Conservation (phyloP, 495 filamentous ascomycete species). For the Penicillium verhagenii region DNA sequence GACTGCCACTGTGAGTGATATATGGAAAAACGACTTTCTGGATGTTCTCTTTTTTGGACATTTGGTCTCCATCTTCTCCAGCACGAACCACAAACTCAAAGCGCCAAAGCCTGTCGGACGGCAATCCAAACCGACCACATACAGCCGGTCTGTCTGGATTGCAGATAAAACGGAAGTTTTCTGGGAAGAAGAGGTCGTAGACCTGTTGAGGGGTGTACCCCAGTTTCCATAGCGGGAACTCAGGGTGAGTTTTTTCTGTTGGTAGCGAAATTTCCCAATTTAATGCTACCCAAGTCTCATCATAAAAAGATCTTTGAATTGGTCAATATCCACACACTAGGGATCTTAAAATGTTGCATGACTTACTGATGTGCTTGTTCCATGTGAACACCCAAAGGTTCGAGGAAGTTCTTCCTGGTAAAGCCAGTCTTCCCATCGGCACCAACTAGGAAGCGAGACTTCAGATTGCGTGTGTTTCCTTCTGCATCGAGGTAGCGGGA, state of each 20-base stretch:
- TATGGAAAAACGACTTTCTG: slow-evolving; percentile 32
- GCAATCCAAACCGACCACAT: slow-evolving; percentile 47
- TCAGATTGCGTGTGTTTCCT: slow-evolving; percentile 23
- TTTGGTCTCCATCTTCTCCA: slow-evolving; percentile 31
- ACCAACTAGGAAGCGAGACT: slow-evolving; percentile 40
- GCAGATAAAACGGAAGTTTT: slow-evolving; percentile 45
- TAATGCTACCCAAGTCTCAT: slow-evolving; percentile 53
- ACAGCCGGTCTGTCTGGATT: slow-evolving; percentile 43
- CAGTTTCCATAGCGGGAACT: slow-evolving; percentile 47
- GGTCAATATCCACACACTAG: background rate
- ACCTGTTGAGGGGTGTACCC: slow-evolving; percentile 48
- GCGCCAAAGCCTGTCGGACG: slow-evolving; percentile 44
- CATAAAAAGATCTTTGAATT: slow-evolving; percentile 33
- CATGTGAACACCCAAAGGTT: slow-evolving; percentile 39
- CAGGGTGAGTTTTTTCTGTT: slow-evolving; percentile 45
- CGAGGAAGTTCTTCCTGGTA: slow-evolving; percentile 50
- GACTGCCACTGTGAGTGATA: slow-evolving; percentile 30
- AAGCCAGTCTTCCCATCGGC: slow-evolving; percentile 54
- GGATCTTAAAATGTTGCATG: background rate
- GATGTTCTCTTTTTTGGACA: slow-evolving; percentile 25
- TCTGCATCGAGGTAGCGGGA: slow-evolving; percentile 32
- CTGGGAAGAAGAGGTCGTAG: slow-evolving; percentile 52
- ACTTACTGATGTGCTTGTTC: slow-evolving; percentile 34
- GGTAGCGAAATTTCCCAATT: slow-evolving; percentile 49
- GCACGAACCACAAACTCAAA: slow-evolving; percentile 45